Conservation (phyloP, 768 basidiomycete genomes). For the Suillus spraguei region DNA sequence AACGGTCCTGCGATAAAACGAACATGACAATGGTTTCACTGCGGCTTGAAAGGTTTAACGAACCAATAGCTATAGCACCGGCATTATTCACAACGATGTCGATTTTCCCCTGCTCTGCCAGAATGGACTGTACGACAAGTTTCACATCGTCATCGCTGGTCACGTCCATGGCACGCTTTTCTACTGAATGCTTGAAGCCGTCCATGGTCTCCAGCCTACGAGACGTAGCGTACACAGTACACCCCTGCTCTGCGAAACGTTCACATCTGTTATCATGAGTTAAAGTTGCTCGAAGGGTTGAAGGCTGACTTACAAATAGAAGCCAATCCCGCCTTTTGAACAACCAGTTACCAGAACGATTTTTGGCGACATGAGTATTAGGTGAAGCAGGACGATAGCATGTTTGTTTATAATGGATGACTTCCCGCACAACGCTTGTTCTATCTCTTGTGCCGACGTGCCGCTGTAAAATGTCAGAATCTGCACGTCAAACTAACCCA, state of each 20-base stretch:
- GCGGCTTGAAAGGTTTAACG: constrained; percentile 14
- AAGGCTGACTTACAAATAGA: constrained; percentile 47
- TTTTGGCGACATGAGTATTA: constrained; percentile 11
- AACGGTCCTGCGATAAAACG: constrained; percentile 36
- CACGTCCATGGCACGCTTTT: constrained; percentile 61
- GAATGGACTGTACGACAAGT: constrained; percentile 50
- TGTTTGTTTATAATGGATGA: background rate
- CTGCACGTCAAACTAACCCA: too few species aligned
- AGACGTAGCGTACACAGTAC: constrained; percentile 77
- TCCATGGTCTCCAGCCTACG: constrained; percentile 62
- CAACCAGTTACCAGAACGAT: constrained; percentile 79
- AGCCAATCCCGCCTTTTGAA: constrained; percentile 73
- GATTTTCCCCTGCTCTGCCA: constrained; percentile 58
- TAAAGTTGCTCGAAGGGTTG: background rate
- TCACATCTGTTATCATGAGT: constrained; percentile 49
- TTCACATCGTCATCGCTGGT: constrained; percentile 58
- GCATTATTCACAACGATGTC: constrained; percentile 84
- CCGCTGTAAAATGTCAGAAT: too few species aligned
- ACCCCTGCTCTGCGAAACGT: constrained; percentile 65
- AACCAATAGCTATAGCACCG: constrained; percentile 51
- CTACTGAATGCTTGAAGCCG: constrained; percentile 50
- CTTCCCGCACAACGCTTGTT: too few species aligned
- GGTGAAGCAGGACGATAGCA: background rate
- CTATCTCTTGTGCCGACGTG: too few species aligned
- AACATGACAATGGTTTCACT: constrained; percentile 10